A percentile compares a stretch with the other conserved stretches of the same genome.
Conservation (phyloP, 1,284 basidiomycete species). For the Trametes versicolor region DNA sequence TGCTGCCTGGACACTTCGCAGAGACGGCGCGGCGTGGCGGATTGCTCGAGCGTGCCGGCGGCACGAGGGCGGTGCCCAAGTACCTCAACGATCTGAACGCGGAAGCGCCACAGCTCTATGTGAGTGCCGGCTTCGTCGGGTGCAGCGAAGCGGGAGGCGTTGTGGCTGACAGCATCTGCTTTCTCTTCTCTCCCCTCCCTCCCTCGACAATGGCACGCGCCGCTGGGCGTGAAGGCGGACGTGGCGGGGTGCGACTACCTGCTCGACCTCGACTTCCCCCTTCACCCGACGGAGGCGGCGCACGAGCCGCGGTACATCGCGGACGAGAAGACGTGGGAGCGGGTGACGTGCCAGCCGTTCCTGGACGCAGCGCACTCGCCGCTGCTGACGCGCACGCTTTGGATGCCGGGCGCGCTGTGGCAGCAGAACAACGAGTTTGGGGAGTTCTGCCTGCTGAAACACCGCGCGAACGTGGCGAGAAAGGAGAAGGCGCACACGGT, state of each 20-base stretch:
- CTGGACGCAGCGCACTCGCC: slow-evolving; percentile 83
- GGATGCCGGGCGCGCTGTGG: slow-evolving; percentile 80
- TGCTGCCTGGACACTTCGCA: slow-evolving; percentile 87
- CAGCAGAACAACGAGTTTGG: slow-evolving; percentile 70
- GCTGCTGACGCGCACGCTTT: slow-evolving; percentile 77
- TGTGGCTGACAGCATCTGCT: slow-evolving; percentile 30
- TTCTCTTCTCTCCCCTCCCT: slow-evolving; percentile 21
- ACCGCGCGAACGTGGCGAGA: slow-evolving; percentile 51
- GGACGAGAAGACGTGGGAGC: slow-evolving; percentile 76
- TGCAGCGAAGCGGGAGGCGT: slow-evolving; percentile 10
- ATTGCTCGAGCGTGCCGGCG: slow-evolving; percentile 67
- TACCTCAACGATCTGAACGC: slow-evolving; percentile 91
- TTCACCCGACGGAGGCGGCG: slow-evolving; percentile 60
- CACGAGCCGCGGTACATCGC: slow-evolving; percentile 84
- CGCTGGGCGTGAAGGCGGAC: slow-evolving; percentile 62
- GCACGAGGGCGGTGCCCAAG: slow-evolving; percentile 70
- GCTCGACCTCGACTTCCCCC: slow-evolving; percentile 86
- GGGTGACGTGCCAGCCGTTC: slow-evolving; percentile 80
- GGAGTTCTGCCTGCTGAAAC: slow-evolving; percentile 76
- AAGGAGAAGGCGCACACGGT: slow-evolving; percentile 50
- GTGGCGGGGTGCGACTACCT: slow-evolving; percentile 85
- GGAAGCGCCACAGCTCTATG: slow-evolving; percentile 85
- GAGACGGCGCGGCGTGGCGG: slow-evolving; percentile 46
- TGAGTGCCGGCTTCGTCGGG: slow-evolving; percentile 53
- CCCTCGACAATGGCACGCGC: slow-evolving; percentile 1